phyloP scores from a whole-genome alignment of 208 protist genomes.

The Phytomonas francai region DNA sequence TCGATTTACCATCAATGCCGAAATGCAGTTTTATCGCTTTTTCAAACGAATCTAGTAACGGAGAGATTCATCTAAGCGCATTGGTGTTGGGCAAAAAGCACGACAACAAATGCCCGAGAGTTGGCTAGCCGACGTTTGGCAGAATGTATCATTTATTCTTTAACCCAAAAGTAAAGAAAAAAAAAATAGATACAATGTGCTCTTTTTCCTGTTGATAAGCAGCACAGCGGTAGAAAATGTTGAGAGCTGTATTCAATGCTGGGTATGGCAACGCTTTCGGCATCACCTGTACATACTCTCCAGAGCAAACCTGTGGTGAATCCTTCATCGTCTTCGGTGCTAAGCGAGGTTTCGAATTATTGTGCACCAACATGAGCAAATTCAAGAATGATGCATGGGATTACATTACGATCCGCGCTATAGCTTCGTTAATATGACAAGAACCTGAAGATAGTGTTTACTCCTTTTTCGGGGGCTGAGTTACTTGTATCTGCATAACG shows the following conservation, averaged over 20 bases:
- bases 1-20: too few species aligned
- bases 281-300: not conserved
- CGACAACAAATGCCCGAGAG: not conserved
- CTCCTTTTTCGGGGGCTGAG: too few species aligned
- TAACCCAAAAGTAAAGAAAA: too few species aligned
- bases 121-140: not conserved
- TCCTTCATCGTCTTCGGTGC: not conserved
- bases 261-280: not conserved
- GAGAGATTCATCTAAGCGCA: too few species aligned
- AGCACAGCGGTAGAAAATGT: not conserved
- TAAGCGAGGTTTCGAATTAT: not conserved
- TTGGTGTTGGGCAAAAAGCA: too few species aligned
- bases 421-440: not conserved
- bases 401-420: not conserved
- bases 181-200: not conserved
- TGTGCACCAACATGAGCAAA: not conserved
- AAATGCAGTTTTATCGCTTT: too few species aligned
- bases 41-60: too few species aligned
- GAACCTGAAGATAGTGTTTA: not conserved
- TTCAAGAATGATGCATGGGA: not conserved
- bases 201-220: not conserved
- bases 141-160: too few species aligned
- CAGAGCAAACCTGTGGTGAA: not conserved
- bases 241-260: not conserved
- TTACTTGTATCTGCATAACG: too few species aligned